Conservation (phyloP, 371 early-diverging fungal genomes). For the Mortierella sp. region DNA sequence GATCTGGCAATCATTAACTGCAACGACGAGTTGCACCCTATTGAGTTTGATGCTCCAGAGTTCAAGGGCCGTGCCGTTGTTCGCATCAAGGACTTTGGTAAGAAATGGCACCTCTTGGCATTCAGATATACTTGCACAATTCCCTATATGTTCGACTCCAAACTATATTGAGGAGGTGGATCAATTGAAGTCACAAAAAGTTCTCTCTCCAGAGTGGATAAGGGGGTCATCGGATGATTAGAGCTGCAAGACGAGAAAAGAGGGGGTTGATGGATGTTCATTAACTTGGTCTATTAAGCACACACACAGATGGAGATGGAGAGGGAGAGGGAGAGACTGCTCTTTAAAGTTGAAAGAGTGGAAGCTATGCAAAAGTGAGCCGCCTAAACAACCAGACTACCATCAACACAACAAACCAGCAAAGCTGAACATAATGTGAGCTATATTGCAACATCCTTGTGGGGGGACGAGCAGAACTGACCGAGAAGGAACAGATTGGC, state of each 20-base stretch:
- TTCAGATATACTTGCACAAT: neutral
- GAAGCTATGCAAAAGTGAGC: no score
- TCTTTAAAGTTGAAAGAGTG: neutral
- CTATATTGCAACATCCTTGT: neutral
- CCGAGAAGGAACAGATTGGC: slow-evolving; percentile 7
- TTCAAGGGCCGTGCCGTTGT: slow-evolving; percentile 69
- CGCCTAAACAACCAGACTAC: no score
- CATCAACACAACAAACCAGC: no score
- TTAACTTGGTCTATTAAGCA: neutral
- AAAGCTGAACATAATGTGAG: neutral
- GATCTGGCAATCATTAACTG: slow-evolving; percentile 59
- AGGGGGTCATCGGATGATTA: slow-evolving; percentile 12
- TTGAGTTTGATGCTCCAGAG: slow-evolving; percentile 67
- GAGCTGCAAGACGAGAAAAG: neutral
- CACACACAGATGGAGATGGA: neutral
- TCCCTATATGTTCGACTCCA: neutral
- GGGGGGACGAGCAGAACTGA: neutral
- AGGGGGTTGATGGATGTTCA: neutral
- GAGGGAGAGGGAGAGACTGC: neutral
- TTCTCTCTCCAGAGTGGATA: neutral
- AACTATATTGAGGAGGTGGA: neutral
- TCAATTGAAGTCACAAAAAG: neutral
- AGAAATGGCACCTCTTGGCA: neutral
- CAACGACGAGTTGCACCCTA: slow-evolving; percentile 67
- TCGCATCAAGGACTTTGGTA: slow-evolving; percentile 69